Evolutionary conservation across 2,329 filamentous ascomycete genomes (phyloP), one percentile per base, ranked within the genome.

Genomic region (Albophoma yamanashiensis): DNA sequence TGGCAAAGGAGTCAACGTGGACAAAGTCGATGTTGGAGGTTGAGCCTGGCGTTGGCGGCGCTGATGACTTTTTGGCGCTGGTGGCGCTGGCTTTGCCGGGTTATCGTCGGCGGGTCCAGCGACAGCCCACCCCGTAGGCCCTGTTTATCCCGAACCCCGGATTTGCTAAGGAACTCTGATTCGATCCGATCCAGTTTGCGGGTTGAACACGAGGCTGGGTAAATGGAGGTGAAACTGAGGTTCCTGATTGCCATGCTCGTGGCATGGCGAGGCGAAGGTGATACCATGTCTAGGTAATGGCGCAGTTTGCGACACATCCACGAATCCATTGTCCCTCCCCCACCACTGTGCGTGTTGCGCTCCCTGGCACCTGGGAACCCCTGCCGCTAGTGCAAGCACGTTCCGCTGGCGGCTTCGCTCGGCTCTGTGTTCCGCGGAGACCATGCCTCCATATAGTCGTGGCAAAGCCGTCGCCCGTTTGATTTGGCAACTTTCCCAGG

Each of bases 61-160:
- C 50, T 36, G 50, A 53, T 53, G 56, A 58, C 45, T 39, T 40
- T 40, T 40, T 42, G 20, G 36, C 55, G 38, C 38, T 20, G 25
- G 25, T 42, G 55, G 38, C 38, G 55, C 40, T 39, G 38, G 42
- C 45, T 22, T 31, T 15, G 43, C 45, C 57, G 57, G 57, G 34
- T 58, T 58, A 58, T 58, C 45, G 57, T 58, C 57, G 57, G 57
- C 27, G 45, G 34, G 27, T 40, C 57, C 50, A 58, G 38, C 22
- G 27, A 50, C 27, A 27, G 34, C 36, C 56, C 31, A n/a, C 31
- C 43, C 43, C 14, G 20, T 43, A 38, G 25, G 45, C 50, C 57
- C 57, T 31, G 34, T 39, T 53, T 50, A 58, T 58, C 31, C 50
- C 50, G 50, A 52, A 53, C 50, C 50, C 50, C 50, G n/a, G 50